Evolutionary conservation across 139 green algal genomes (phyloP), one percentile per base, ranked within the genome.

Genomic region (Yamagishiella unicocca): DNA sequence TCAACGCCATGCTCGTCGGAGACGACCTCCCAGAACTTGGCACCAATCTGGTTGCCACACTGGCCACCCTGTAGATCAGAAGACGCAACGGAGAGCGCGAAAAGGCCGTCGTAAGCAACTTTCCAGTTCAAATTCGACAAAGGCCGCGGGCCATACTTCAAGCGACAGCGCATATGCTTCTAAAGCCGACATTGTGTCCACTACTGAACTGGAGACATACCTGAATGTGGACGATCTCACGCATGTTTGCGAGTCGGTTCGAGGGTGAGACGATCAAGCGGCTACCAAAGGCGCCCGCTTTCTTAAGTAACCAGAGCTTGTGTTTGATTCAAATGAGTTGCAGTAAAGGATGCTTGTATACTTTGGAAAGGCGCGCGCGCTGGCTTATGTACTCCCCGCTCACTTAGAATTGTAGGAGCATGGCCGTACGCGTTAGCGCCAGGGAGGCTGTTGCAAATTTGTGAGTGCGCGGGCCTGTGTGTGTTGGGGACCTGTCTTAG

Each of bases 21-120:
- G 38, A 98, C 92, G 40, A 96, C 93, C 94, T 97, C 95, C 96
- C 96, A 99, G 93, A 99, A 98, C 94, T 98, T 99, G 93, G 95
- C 95, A 90, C 97, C 97, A 82, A 99, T 99, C 93, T 99, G 97
- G 95, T 99, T 99, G 86, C 97, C 97, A 92, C 97, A 99, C 93
- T 99, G 96, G 80, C 97, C 97, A 73, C 93, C 97, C 94, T 98
- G 82, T 67, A 8, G 17, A 42, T 2, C 6, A 40, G 43, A 31
- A n/a, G 4, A 46, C 1, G 29, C 43, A 72, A 35, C 58, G 42
- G 72, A 25, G 29, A 25, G 14, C 6, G 64, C 7, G n/a, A n/a
- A 29, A 22, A 22, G 58, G 58, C 29, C 50, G 50, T 17, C 19
- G 58, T n/a, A 17, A 68, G 22, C 6, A 68, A 68, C n/a, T n/a